phyloP scores from a whole-genome alignment of 2,329 filamentous ascomycete species.

The Phialophora tarda region DNA sequence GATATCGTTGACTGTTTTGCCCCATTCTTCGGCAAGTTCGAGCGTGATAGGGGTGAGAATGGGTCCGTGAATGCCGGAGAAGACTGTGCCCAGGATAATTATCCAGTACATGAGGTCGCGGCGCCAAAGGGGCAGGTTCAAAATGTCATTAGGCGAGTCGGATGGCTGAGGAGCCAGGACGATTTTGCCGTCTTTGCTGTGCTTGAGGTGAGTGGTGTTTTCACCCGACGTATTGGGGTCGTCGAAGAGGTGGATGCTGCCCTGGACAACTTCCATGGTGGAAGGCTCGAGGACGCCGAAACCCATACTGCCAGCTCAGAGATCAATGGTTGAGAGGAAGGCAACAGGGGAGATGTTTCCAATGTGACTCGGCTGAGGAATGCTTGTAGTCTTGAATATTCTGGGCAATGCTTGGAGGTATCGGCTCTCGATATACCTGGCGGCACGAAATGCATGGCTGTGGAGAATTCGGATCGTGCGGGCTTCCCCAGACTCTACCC shows the following conservation, averaged over 20 bases:
- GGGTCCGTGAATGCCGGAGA: conserved; percentile 19
- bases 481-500: conserved; percentile 11
- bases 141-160: conserved; percentile 83
- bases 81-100: conserved; percentile 72
- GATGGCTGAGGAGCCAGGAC: conserved; percentile 92
- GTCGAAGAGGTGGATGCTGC: conserved; percentile 23
- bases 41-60: conserved; percentile 72
- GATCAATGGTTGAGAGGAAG: not conserved
- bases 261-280: conserved; percentile 19
- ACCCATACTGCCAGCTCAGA: conserved; percentile 7
- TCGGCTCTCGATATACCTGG: conserved; percentile 4
- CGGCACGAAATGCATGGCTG: not conserved
- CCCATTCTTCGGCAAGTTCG: conserved; percentile 82
- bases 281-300: conserved; percentile 17
- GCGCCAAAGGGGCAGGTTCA: conserved; percentile 86
- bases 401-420: conserved; percentile 1
- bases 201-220: conserved; percentile 22
- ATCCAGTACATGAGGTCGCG: conserved; percentile 87
- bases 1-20: conserved; percentile 71
- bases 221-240: conserved; percentile 11
- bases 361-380: not conserved
- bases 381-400: conserved; percentile 5
- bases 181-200: conserved; percentile 71
- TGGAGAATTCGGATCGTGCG: conserved; percentile 5
- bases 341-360: not conserved